A percentile compares a stretch with the other conserved stretches of the same genome.
Conservation (phyloP, 1,284 basidiomycete genomes). For the Austropuccinia psidii region DNA sequence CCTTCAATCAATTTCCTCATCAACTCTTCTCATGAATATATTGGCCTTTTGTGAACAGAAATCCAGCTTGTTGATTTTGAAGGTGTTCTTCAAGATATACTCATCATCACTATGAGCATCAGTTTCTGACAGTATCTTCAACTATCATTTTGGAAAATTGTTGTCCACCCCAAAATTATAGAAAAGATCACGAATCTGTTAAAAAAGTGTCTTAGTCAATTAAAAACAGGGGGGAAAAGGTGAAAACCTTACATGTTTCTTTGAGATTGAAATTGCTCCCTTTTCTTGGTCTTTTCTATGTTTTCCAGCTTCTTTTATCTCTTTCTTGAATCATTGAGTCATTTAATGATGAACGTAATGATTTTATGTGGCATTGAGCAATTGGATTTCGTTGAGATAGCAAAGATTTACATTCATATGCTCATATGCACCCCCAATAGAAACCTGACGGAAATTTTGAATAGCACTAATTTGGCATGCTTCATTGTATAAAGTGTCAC, state of each 20-base stretch:
- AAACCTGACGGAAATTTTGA: no score
- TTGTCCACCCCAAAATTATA: background rate
- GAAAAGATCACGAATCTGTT: background rate
- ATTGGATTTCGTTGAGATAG: no score
- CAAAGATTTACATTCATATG: no score
- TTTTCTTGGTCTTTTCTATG: background rate
- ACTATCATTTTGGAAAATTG: background rate
- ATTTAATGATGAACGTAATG: constrained; percentile 17
- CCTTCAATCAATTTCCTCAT: constrained; percentile 2
- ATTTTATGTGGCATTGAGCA: background rate
- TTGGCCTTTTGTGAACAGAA: background rate
- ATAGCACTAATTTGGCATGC: no score
- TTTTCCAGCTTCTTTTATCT: background rate
- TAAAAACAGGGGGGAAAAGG: no score
- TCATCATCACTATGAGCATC: constrained; percentile 24
- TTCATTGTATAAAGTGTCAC: no score
- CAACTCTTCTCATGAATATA: background rate
- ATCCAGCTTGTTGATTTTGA: background rate
- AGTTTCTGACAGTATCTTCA: background rate
- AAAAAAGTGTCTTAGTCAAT: no score
- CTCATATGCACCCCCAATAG: no score
- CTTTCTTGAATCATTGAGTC: background rate
- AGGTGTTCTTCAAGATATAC: no score
- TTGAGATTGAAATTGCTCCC: background rate
- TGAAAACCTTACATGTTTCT: background rate